Percentiles rank a stretch among this genome's conserved stretches.
phyloP scores from a whole-genome alignment of 2,329 filamentous ascomycete genomes.

The Mycogone perniciosa region DNA sequence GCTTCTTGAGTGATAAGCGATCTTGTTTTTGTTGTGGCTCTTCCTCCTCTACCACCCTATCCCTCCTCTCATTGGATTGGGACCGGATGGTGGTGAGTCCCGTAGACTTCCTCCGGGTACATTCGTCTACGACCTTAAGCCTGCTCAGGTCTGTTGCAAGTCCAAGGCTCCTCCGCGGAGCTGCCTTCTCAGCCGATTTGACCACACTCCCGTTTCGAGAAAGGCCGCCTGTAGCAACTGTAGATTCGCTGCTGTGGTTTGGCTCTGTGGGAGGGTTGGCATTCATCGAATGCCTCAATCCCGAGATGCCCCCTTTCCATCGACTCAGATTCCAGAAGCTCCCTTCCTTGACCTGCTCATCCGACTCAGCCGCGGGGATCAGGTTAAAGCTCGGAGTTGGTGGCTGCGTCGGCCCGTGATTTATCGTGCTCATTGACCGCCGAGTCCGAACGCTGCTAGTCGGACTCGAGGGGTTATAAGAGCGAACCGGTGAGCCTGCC shows the following conservation, averaged over 20 bases:
- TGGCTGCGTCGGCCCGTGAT: constrained; percentile 29
- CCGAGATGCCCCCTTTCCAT: constrained; percentile 41
- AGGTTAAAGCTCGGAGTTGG: constrained; percentile 53
- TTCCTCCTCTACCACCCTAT: not conserved
- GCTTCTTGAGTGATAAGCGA: constrained; percentile 21
- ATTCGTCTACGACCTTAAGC: constrained; percentile 20
- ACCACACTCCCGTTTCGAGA: constrained; percentile 23
- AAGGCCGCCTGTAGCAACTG: constrained; percentile 26
- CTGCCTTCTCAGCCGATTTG: constrained; percentile 29
- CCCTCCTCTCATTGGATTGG: not conserved
- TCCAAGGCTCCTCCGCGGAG: constrained; percentile 26
- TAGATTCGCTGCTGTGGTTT: constrained; percentile 6
- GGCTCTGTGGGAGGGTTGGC: constrained; percentile 18
- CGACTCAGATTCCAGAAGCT: constrained; percentile 53
- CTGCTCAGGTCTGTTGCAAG: constrained; percentile 22
- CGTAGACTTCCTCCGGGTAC: constrained; percentile 25
- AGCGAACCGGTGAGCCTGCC: constrained; percentile 21
- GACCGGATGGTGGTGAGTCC: constrained; percentile 18
- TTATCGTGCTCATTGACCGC: constrained; percentile 20
- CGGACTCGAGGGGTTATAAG: constrained; percentile 32
- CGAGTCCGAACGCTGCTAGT: constrained; percentile 26
- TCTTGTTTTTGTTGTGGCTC: constrained; percentile 8
- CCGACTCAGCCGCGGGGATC: constrained; percentile 27
- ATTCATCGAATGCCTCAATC: constrained; percentile 25
- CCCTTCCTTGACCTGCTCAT: constrained; percentile 36